Evolutionary conservation across 805 yeast species (phyloP), one percentile per base, ranked within the genome.

Genomic region (Schwanniomyces polymorphus): DNA sequence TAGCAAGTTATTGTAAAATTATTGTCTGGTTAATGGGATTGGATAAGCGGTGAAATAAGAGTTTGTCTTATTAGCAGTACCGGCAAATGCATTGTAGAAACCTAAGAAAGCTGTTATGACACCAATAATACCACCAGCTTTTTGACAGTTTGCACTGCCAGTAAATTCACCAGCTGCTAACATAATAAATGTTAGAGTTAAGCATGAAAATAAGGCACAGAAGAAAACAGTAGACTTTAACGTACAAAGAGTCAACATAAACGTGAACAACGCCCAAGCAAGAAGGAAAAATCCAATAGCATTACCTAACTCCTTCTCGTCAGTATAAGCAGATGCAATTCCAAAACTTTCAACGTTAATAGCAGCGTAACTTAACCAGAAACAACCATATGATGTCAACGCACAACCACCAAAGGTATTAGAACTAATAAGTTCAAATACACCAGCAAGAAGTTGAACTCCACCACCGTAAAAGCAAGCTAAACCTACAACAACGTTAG

Each of bases 391-490:
- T 3, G 85, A 79, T 38, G 79, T 61, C 42, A 85, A 71, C 2
- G 88, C 87, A n/a, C 84, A 76, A 50, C 80, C 86, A 70, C 85
- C 88, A 69, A 85, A 85, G 25, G 86, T 79, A 65, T 85, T 84
- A 43, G 82, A 86, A 37, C 79, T 61, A 9, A 80, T 79, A 54
- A 84, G 68, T 65, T 84, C 88, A 86, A 86, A 84, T 67, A 81
- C 72, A 38, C 89, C 89, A 18, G 88, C 87, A 23, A 79, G 63
- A 26, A 84, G 57, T 66, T 84, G 88, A 34, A 76, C 73, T 2
- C 74, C 58, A 17, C 89, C 89, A 47, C 89, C 90, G 52, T 84
- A 84, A 58, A 84, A 83, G 52, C 75, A 67, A 1, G 88, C 84
- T 25, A 77, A 60, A 21, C 86, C 85, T 29, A 83, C 77, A 42